A percentile compares a stretch with the other conserved stretches of the same genome.
Conservation (phyloP, 768 basidiomycete species). For the Clitopilus hobsonii region DNA sequence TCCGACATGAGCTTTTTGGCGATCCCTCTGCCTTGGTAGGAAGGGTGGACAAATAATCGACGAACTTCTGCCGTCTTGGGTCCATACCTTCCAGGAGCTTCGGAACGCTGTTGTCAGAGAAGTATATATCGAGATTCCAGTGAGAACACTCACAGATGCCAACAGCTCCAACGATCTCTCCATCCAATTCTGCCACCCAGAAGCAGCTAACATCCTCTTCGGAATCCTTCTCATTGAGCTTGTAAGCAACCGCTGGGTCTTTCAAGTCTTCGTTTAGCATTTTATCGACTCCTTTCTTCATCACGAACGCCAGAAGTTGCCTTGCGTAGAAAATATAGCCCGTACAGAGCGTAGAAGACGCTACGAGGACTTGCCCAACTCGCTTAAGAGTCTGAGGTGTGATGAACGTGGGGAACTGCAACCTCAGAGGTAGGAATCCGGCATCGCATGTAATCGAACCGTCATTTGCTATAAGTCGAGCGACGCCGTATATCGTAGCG, state of each 20-base stretch:
- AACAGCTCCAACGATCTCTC: constrained; percentile 15
- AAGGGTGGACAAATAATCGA: constrained; percentile 18
- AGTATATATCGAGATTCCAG: no score
- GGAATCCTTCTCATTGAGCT: background rate
- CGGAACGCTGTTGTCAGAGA: no score
- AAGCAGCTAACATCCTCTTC: constrained; percentile 10
- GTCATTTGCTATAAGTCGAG: background rate
- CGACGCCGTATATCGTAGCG: background rate
- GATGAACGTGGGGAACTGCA: background rate
- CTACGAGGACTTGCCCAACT: background rate
- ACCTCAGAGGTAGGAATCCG: background rate
- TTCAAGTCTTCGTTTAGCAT: background rate
- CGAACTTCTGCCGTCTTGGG: constrained; percentile 16
- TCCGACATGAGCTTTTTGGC: constrained; percentile 11
- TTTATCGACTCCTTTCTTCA: constrained; percentile 13
- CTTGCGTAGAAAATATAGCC: constrained; percentile 6
- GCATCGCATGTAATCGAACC: background rate
- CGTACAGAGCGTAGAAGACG: background rate
- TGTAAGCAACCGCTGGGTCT: background rate
- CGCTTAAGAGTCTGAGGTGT: background rate
- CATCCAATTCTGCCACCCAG: constrained; percentile 18
- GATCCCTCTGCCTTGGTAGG: constrained; percentile 16
- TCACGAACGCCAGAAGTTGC: constrained; percentile 12
- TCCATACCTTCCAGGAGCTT: constrained; percentile 9
- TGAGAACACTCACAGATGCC: constrained; percentile 17